Conservation (phyloP, 768 basidiomycete species). For the Pleurotus citrinopileatus region DNA sequence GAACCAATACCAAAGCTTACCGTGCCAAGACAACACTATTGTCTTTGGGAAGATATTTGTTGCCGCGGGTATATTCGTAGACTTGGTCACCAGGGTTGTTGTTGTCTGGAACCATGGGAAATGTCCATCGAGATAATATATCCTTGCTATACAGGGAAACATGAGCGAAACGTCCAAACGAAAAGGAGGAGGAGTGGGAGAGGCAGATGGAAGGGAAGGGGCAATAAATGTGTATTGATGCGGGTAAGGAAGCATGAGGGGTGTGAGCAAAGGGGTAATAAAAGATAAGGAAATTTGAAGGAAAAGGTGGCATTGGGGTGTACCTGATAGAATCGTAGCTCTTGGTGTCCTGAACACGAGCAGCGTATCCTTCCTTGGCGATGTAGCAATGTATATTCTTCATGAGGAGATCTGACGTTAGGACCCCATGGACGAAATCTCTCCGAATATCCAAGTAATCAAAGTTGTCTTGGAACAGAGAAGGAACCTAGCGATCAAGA, state of each 20-base stretch:
- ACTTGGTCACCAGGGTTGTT: conserved; percentile 79
- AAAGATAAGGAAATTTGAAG: conserved; percentile 1
- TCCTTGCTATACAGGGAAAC: conserved; percentile 62
- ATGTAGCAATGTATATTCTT: conserved; percentile 93
- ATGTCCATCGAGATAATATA: conserved; percentile 90
- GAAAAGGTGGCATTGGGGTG: conserved; percentile 4
- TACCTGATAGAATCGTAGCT: conserved; percentile 90
- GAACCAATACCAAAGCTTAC: conserved; percentile 35
- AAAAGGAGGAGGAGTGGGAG: background rate
- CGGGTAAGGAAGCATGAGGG: background rate
- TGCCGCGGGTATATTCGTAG: conserved; percentile 86
- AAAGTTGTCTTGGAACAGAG: conserved; percentile 97
- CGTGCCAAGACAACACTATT: conserved; percentile 79
- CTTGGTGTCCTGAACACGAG: conserved; percentile 88
- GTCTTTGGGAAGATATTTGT: conserved; percentile 84
- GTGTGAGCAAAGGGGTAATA: background rate
- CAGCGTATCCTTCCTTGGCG: conserved; percentile 86
- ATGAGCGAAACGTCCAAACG: background rate
- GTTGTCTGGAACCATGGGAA: conserved; percentile 93
- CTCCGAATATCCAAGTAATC: conserved; percentile 90
- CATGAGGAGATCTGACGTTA: conserved; percentile 92
- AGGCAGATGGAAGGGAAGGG: background rate
- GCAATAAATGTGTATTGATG: background rate
- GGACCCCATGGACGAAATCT: conserved; percentile 92
- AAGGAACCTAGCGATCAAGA: conserved; percentile 65